These are phyloP conservation scores for Melanomma pulvis-pyrius DNA, from an alignment of 495 filamentous ascomycete genomes.

Conservation along the genomic window DNA sequence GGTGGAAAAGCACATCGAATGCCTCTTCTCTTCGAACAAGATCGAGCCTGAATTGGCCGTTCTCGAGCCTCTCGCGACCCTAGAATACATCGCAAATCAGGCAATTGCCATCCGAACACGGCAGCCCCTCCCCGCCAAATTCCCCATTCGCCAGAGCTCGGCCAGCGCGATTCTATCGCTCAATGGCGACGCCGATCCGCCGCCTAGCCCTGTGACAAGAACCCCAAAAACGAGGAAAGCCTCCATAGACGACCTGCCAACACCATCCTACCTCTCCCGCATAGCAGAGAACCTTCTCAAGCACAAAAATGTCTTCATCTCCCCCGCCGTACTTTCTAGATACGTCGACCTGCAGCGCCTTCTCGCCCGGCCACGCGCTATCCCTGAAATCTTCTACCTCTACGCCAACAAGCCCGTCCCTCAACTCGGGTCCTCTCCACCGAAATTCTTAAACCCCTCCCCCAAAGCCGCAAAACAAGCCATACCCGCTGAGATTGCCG, in stretches of 20 bases:
- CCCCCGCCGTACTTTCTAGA: constrained; percentile 63
- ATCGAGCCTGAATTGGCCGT: constrained; percentile 29
- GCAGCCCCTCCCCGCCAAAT: constrained; percentile 2
- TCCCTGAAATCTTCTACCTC: constrained; percentile 78
- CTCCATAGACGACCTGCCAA: constrained; percentile 8
- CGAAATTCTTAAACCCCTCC: constrained; percentile 63
- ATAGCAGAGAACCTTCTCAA: constrained; percentile 67
- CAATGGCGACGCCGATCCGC: constrained; percentile 20
- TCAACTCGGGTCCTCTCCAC: constrained; percentile 57
- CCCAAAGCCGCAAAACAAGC: constrained; percentile 71
- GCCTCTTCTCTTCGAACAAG: constrained; percentile 21
- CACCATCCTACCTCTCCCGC: constrained; percentile 50
- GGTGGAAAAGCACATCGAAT: constrained; percentile 23
- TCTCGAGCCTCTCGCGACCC: constrained; percentile 17
- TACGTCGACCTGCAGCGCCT: constrained; percentile 74
- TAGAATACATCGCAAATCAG: constrained; percentile 24
- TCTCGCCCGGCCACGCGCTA: constrained; percentile 69
- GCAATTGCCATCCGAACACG: constrained; percentile 20
- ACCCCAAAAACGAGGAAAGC: not conserved
- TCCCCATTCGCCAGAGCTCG: constrained; percentile 32
- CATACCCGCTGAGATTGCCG: constrained; percentile 66
- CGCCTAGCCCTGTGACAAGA: constrained; percentile 1
- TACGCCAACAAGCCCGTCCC: constrained; percentile 84
- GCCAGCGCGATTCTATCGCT: constrained; percentile 45
- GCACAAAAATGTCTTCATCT: constrained; percentile 80